Percentiles rank a stretch among this genome's conserved stretches.
phyloP scores from a whole-genome alignment of 2,329 filamentous ascomycete species.

The Diaporthe australafricana region DNA sequence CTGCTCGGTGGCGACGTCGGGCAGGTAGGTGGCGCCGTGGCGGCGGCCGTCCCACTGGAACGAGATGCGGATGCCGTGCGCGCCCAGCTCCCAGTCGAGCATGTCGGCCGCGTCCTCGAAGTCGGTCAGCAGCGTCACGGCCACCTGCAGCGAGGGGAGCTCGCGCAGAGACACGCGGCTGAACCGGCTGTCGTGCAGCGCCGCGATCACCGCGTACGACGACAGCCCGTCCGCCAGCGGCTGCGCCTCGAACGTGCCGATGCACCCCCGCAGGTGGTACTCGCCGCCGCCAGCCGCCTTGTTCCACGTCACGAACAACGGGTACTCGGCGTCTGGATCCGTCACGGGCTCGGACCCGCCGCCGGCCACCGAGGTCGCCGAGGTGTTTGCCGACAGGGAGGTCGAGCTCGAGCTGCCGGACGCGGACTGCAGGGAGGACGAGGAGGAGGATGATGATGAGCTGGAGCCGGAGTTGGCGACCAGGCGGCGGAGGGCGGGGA shows the following conservation, averaged over 20 bases:
- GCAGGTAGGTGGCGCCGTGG: slow-evolving; percentile 90
- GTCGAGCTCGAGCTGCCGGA: slow-evolving; percentile 48
- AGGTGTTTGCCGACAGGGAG: slow-evolving; percentile 43
- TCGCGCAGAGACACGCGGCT: slow-evolving; percentile 64
- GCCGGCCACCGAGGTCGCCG: slow-evolving; percentile 52
- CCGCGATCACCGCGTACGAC: slow-evolving; percentile 86
- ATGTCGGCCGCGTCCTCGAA: slow-evolving; percentile 81
- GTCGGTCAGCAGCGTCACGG: slow-evolving; percentile 85
- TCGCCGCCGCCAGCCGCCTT: slow-evolving; percentile 69
- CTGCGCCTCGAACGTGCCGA: slow-evolving; percentile 90
- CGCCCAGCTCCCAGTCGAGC: slow-evolving; percentile 88
- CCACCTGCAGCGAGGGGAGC: slow-evolving; percentile 69
- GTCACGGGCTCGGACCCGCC: slow-evolving; percentile 45
- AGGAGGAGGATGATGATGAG: slow-evolving; percentile 41
- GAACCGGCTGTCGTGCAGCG: slow-evolving; percentile 73
- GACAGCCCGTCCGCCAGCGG: slow-evolving; percentile 79
- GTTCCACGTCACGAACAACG: slow-evolving; percentile 97
- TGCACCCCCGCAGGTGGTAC: slow-evolving; percentile 87
- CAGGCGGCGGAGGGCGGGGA: slow-evolving; percentile 57
- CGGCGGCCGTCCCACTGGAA: slow-evolving; percentile 80
- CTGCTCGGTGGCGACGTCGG: slow-evolving; percentile 91
- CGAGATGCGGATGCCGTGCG: slow-evolving; percentile 86
- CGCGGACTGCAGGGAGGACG: slow-evolving; percentile 47
- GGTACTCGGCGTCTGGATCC: slow-evolving; percentile 63
- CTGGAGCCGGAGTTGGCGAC: slow-evolving; percentile 44